phyloP scores from a whole-genome alignment of 257 asterid genomes.

The Coffea eugenioides region DNA sequence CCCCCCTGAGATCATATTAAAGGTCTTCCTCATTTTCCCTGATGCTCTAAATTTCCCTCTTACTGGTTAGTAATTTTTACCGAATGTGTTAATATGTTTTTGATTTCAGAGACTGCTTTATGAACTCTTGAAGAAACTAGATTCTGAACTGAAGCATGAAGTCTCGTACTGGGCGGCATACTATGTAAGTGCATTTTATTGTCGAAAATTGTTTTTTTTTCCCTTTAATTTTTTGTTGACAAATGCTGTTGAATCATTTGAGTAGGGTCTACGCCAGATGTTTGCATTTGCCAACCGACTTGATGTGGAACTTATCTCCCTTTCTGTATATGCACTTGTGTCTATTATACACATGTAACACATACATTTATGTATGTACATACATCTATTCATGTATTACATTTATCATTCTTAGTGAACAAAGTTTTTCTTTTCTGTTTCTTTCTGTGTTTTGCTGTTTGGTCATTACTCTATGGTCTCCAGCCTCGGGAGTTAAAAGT shows the following conservation, averaged over 20 bases:
- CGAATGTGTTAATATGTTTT: conserved; percentile 14
- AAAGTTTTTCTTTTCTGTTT: not conserved
- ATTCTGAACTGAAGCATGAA: conserved; percentile 92
- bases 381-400: not conserved
- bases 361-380: not conserved
- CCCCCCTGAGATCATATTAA: conserved; percentile 83
- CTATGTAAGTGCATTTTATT: conserved; percentile 56
- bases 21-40: conserved; percentile 43
- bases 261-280: not conserved
- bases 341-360: too few species aligned
- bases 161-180: conserved; percentile 91
- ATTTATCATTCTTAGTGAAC: not conserved
- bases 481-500: not conserved
- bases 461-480: not conserved
- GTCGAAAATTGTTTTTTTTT: conserved; percentile 7
- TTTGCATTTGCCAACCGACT: not conserved
- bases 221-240: not conserved
- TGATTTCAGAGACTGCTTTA: conserved; percentile 73
- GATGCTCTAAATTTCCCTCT: conserved; percentile 11
- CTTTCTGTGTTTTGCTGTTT: not conserved
- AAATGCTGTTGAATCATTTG: not conserved
- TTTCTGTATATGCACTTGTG: not conserved
- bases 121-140: conserved; percentile 88
- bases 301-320: not conserved
- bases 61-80: not conserved